Evolutionary conservation across 1,139 yeast genomes (phyloP).

Genomic region (Kodamaea ohmeri): DNA sequence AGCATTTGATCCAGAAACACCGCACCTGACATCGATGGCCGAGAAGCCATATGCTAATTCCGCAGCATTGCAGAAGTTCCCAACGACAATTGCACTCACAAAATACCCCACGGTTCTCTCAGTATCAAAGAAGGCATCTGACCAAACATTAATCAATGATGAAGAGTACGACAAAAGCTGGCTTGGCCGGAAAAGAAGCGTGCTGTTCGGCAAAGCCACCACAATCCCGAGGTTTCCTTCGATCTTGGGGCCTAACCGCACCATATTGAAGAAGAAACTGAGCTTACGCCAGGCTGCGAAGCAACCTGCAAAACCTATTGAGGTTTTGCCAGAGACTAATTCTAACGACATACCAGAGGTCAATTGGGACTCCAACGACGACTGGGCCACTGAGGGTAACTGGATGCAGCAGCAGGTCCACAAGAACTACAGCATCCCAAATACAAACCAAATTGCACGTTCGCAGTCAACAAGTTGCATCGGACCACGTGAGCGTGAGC

Average conservation of each 20-base stretch:
- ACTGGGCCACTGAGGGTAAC: background rate
- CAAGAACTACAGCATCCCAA: background rate
- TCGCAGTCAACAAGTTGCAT: background rate
- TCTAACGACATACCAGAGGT: too few relatives aligned
- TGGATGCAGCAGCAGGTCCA: slow-evolving; percentile 1
- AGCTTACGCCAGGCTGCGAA: background rate
- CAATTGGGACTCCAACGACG: background rate
- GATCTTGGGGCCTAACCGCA: too few relatives aligned
- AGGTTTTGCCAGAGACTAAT: too few relatives aligned
- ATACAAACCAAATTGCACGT: background rate
- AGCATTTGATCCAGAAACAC: background rate
- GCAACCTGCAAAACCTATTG: too few relatives aligned
- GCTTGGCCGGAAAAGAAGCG: background rate
- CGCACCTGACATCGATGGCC: too few relatives aligned
- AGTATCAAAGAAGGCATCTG: slow-evolving; percentile 10
- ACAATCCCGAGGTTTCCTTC: too few relatives aligned
- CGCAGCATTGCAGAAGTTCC: too few relatives aligned
- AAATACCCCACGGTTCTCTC: background rate
- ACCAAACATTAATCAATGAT: slow-evolving; percentile 9
- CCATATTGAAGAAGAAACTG: too few relatives aligned
- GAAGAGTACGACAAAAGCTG: background rate
- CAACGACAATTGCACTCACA: background rate
- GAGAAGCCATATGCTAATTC: too few relatives aligned
- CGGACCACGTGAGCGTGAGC: background rate
- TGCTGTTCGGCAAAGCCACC: too few relatives aligned